These are phyloP conservation scores for Cercophora scortea DNA, from an alignment of 495 filamentous ascomycete genomes.

Conservation along the genomic window DNA sequence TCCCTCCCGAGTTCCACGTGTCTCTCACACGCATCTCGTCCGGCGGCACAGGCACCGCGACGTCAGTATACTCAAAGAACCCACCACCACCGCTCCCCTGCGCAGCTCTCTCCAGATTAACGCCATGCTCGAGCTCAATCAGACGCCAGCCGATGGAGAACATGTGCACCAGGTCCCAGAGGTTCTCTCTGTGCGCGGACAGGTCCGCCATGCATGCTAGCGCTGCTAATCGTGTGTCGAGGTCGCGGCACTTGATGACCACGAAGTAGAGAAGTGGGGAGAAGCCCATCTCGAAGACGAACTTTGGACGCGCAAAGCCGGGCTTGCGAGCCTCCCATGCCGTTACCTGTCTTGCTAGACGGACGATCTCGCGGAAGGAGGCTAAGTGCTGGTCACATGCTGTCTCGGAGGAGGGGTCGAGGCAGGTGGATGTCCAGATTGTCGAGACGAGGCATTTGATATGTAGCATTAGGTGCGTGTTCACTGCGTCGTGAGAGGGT, in stretches of 20 bases:
- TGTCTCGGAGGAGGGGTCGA: slow-evolving; percentile 17
- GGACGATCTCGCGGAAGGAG: slow-evolving; percentile 15
- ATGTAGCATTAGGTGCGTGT: slow-evolving; percentile 2
- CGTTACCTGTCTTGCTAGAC: slow-evolving; percentile 4
- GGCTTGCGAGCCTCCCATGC: background rate
- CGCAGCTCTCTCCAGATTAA: background rate
- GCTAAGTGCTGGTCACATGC: slow-evolving; percentile 16
- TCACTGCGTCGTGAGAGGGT: background rate
- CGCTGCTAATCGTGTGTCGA: slow-evolving; percentile 29
- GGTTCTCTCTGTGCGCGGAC: slow-evolving; percentile 13
- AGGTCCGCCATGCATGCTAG: slow-evolving; percentile 16
- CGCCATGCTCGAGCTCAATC: slow-evolving; percentile 27
- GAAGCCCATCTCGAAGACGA: slow-evolving; percentile 40
- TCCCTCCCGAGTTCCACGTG: too few relatives aligned
- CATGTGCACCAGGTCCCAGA: slow-evolving; percentile 22
- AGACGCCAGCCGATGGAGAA: slow-evolving; percentile 17
- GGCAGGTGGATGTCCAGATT: slow-evolving; percentile 17
- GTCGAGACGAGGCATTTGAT: slow-evolving; percentile 13
- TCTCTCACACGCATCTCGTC: too few relatives aligned
- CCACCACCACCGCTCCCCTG: too few relatives aligned
- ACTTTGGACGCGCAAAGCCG: slow-evolving; percentile 10
- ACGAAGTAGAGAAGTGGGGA: slow-evolving; percentile 36
- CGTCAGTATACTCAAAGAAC: too few relatives aligned
- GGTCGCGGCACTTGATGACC: slow-evolving; percentile 34
- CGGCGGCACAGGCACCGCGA: too few relatives aligned